A percentile compares a stretch with the other conserved stretches of the same genome.
phyloP scores from a whole-genome alignment of 1,139 yeast species.

The Pichia cactophila region DNA sequence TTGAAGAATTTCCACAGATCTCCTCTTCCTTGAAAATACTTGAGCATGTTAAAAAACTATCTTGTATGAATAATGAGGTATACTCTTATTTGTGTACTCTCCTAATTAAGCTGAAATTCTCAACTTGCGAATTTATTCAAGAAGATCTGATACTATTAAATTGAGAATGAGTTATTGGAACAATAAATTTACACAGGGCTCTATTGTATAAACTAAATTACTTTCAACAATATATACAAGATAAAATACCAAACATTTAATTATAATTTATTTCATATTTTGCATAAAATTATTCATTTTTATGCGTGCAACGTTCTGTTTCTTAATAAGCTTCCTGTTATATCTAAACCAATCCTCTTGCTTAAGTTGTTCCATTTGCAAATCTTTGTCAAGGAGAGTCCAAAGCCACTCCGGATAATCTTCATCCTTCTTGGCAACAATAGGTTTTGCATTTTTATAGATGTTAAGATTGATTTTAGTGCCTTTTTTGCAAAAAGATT shows the following conservation, averaged over 20 bases:
- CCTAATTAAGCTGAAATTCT: not conserved
- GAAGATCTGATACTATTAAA: no score
- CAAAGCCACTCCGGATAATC: constrained; percentile 97
- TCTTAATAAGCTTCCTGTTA: constrained; percentile 63
- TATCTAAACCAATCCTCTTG: constrained; percentile 52
- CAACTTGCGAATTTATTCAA: not conserved
- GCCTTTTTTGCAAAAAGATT: constrained; percentile 60
- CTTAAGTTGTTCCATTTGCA: constrained; percentile 45
- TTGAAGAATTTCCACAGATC: not conserved
- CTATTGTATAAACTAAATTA: no score
- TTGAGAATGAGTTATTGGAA: no score
- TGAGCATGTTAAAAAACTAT: no score
- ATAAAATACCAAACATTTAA: not conserved
- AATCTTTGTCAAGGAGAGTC: constrained; percentile 66
- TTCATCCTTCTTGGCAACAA: constrained; percentile 79
- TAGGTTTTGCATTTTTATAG: constrained; percentile 73
- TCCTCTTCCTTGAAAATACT: not conserved
- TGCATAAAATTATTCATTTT: constrained; percentile 73
- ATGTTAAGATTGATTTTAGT: constrained; percentile 73
- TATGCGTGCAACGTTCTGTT: constrained; percentile 59
- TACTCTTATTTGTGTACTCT: no score
- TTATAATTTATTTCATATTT: constrained; percentile 24
- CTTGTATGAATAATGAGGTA: no score
- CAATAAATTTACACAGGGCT: no score
- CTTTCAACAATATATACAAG: not conserved